phyloP scores from a whole-genome alignment of 1,139 yeast genomes.

The Candida neerlandica region DNA sequence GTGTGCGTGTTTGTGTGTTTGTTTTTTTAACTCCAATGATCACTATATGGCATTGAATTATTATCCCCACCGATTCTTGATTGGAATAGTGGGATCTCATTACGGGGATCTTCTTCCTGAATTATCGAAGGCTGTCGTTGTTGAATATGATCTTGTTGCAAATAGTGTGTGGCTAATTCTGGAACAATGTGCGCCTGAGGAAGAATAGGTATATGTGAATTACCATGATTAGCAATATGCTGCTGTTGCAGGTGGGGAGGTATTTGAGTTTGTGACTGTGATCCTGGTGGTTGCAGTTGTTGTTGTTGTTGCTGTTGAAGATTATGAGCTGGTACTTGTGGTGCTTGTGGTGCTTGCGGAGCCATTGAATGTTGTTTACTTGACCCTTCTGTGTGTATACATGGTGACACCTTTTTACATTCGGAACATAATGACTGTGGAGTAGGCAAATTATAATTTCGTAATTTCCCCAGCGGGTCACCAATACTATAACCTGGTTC shows the following conservation, averaged over 20 bases:
- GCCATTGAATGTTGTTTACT: constrained; percentile 2
- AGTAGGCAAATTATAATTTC: constrained; percentile 15
- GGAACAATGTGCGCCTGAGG: background rate
- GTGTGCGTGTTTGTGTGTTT: too few species aligned
- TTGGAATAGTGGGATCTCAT: background rate
- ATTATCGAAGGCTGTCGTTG: background rate
- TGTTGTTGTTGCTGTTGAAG: constrained; percentile 8
- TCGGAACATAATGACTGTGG: constrained; percentile 16
- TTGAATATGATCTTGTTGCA: background rate
- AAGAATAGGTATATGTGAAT: background rate
- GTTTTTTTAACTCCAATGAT: constrained; percentile 11
- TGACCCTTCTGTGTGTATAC: constrained; percentile 11
- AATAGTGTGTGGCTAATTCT: background rate
- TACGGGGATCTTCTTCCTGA: background rate
- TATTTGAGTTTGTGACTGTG: constrained; percentile 1
- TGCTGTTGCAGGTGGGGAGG: background rate
- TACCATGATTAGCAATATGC: background rate
- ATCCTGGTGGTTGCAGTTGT: background rate
- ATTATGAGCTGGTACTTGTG: constrained; percentile 3
- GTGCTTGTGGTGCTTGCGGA: constrained; percentile 1
- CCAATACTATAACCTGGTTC: constrained; percentile 2
- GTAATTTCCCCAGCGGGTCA: constrained; percentile 8
- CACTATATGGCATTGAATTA: constrained; percentile 9
- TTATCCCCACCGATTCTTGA: background rate
- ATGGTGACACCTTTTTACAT: constrained; percentile 13